Percentiles rank a stretch among this genome's conserved stretches.
Conservation (phyloP, 371 early-diverging fungal species). For the Rhizopus sp. region DNA sequence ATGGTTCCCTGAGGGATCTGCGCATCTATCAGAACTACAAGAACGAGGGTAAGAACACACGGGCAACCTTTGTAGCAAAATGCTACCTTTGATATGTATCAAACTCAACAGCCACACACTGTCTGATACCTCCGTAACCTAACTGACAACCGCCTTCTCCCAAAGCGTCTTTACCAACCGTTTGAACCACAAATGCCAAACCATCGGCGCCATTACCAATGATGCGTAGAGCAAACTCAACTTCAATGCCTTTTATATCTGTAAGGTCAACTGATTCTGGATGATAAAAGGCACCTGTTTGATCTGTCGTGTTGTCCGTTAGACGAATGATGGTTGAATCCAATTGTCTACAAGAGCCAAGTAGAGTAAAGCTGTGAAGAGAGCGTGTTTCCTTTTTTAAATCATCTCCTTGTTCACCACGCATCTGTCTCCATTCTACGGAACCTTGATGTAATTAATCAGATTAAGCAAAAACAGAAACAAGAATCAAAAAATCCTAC, state of each 20-base stretch:
- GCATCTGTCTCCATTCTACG: slow-evolving; percentile 44
- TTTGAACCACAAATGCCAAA: slow-evolving; percentile 45
- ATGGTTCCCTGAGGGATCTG: slow-evolving; percentile 57
- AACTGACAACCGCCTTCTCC: slow-evolving; percentile 51
- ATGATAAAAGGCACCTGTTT: slow-evolving; percentile 29
- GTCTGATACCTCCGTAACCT: slow-evolving; percentile 47
- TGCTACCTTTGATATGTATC: slow-evolving; percentile 55
- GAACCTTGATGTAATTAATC: slow-evolving; percentile 30
- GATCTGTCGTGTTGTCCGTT: slow-evolving; percentile 26
- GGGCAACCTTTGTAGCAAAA: background rate
- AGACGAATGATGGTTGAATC: slow-evolving; percentile 13
- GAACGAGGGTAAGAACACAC: background rate
- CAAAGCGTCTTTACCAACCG: slow-evolving; percentile 20
- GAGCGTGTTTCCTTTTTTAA: slow-evolving; percentile 2
- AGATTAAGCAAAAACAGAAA: background rate
- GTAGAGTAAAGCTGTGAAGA: background rate
- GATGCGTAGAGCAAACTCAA: slow-evolving; percentile 42
- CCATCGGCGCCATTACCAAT: slow-evolving; percentile 49
- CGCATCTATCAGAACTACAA: slow-evolving; percentile 39
- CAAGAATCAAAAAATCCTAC: slow-evolving; percentile 13
- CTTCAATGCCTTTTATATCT: slow-evolving; percentile 22
- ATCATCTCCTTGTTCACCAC: slow-evolving; percentile 42
- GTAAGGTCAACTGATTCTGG: slow-evolving; percentile 15
- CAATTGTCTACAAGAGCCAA: slow-evolving; percentile 5
- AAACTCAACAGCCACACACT: slow-evolving; percentile 58